phyloP scores from a whole-genome alignment of 345 rosid genomes.

The Angophora floribunda region DNA sequence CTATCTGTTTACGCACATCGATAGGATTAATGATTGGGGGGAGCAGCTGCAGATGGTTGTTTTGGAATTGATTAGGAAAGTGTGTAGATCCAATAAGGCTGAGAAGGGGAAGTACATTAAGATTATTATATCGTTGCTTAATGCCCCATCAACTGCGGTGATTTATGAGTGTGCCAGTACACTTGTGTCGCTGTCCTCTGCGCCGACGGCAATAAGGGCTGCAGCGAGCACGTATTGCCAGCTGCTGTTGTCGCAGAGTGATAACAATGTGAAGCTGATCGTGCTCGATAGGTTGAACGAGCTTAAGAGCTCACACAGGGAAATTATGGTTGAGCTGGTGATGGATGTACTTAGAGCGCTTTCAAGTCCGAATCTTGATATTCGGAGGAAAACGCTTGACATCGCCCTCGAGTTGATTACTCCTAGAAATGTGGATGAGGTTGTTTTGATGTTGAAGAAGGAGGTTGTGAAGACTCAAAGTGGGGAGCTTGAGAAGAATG shows the following conservation, averaged over 20 bases:
- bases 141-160: slow-evolving; percentile 12
- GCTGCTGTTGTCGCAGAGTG: slow-evolving; percentile 81
- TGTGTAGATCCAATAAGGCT: slow-evolving; percentile 9
- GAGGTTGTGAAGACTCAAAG: slow-evolving; percentile 89
- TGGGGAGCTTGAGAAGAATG: slow-evolving; percentile 88
- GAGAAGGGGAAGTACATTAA: slow-evolving; percentile 18
- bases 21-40: slow-evolving; percentile 10
- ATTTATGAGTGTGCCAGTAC: slow-evolving; percentile 30
- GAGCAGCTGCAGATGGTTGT: slow-evolving; percentile 19
- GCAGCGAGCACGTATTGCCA: slow-evolving; percentile 84
- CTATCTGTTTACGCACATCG: slow-evolving; percentile 13
- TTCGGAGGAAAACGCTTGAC: slow-evolving; percentile 76
- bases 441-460: slow-evolving; percentile 71
- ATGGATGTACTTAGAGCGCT: slow-evolving; percentile 96
- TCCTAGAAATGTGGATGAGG: slow-evolving; percentile 69
- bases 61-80: slow-evolving; percentile 11
- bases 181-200: slow-evolving; percentile 83
- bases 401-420: slow-evolving; percentile 79
- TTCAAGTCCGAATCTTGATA: slow-evolving; percentile 80
- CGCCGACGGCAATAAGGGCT: slow-evolving; percentile 79
- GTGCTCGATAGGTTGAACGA: slow-evolving; percentile 77
- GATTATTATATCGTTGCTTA: slow-evolving; percentile 8
- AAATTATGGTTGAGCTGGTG: slow-evolving; percentile 75
- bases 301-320: slow-evolving; percentile 62
- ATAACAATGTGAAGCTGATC: slow-evolving; percentile 85